Conservation (phyloP, 495 filamentous ascomycete genomes). For the Evernia prunastri region DNA sequence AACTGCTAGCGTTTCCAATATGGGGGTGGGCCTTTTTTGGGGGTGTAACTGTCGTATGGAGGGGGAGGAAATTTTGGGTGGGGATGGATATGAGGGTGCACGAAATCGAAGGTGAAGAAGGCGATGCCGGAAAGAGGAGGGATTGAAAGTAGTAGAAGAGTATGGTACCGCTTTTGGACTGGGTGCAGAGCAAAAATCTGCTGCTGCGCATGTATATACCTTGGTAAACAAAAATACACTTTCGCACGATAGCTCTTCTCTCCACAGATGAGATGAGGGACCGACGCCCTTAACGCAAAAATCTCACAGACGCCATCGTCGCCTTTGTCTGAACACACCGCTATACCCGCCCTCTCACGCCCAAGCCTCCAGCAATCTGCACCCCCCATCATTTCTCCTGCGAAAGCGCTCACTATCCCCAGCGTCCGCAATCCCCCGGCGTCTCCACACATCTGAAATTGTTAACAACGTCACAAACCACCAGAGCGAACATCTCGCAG, state of each 20-base stretch:
- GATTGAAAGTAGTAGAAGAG: neutral
- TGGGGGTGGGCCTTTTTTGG: slow-evolving; percentile 82
- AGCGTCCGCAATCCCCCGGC: no score
- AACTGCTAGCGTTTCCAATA: slow-evolving; percentile 74
- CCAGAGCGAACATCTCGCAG: no score
- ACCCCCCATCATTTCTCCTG: no score
- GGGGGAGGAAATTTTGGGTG: slow-evolving; percentile 75
- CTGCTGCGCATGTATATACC: neutral
- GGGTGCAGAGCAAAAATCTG: neutral
- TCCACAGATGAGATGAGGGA: no score
- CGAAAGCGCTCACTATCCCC: no score
- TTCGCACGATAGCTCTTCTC: neutral
- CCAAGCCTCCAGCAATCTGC: no score
- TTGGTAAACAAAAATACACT: neutral
- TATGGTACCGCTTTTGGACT: neutral
- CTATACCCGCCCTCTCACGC: no score
- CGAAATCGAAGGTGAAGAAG: slow-evolving; percentile 34
- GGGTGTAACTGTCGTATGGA: slow-evolving; percentile 78
- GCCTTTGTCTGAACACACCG: no score
- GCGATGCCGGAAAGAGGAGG: slow-evolving; percentile 2
- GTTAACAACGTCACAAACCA: no score
- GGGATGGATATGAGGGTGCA: slow-evolving; percentile 75
- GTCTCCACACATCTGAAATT: no score
- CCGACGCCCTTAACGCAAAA: neutral
- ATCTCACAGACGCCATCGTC: no score